Base-by-base conservation (phyloP, 768 basidiomycete species). In the Panus rudis region DNA sequence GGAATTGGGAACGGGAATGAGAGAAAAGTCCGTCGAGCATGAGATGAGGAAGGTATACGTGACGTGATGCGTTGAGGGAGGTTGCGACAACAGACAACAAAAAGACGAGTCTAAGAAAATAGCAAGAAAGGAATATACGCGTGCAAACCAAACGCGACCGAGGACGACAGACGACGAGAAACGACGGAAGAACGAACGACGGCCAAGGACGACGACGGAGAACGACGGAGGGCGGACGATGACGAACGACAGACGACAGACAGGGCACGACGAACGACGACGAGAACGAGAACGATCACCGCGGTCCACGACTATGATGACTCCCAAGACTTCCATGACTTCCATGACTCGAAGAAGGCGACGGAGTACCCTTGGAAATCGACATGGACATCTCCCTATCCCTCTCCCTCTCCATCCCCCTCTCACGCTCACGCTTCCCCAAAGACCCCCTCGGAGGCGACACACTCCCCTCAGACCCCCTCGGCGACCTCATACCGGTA, bases 401-500 rank as follows among this genome's bases (percentile, higher is more conserved):
- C 25, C 41, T 75, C 41, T 75, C 68, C 31, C 72, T 59, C 47
- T 73, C 69, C 54, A 73, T 70, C 41, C 73, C 68, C 26, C 78
- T 76, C 32, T 68, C 65, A 54, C 74, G 57, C 60, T 80, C 40
- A 37, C 71, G 72, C 75, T 76, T 75, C 54, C 74, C 70, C 33
- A 78, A 77, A 45, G 75, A 70, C 37, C 55, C 59, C 21, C 30
- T 41, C 42, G 52, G 47, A 34, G 79, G 77, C 11, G 78, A 78
- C 13, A 75, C 71, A 13, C 71, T 71, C 4, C 72, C 72, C 6
- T 75, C 71, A 13, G 72, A 71, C 4, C 73, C 72, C 5, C 74
- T 59, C 3, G 82, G 79, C 6, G 82, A 78, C 19, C 86, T 62
- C 6, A 81, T 83, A 19, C 79, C 72, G 48, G 86, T 85, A 12